Base-by-base conservation (phyloP, 805 yeast species). In the Candida taoyuanica region DNA sequence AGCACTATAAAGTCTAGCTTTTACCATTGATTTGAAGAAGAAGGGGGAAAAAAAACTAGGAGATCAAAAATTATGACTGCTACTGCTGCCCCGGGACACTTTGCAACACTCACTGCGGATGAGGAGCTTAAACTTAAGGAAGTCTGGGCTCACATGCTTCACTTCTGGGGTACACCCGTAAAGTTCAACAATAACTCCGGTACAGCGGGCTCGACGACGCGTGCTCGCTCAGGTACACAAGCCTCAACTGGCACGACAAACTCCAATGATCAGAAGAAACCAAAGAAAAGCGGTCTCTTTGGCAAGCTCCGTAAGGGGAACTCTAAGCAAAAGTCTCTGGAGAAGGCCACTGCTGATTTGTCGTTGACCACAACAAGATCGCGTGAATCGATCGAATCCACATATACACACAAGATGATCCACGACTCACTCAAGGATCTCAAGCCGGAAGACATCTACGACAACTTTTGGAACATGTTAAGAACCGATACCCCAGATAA, bases 401-500 rank as follows among this genome's bases (percentile, higher is more conserved):
- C 45, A 5, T 63, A 58, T 43, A 59, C 69, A 1, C 62, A 65
- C 29, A 52, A 59, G 29, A 53, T 61, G 52, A 62, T 78, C 39
- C 74, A 75, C 47, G 63, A 71, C 2, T 63, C 77, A 1, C 56
- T 81, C 36, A 64, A 71, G 37, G 73, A 70, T 32, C 59, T 79
- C 42, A 68, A 77, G 17, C 74, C 81, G 0, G 68, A 67, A 17
- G 69, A 67, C 16, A 53, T 78, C 7, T 74, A 75, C 44, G 59
- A 59, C 7, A 70, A 72, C 46, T 68, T 79, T 55, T 75, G 83
- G 81, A 56, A 64, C 30, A 68, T 79, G 69, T 53, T 78, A 35
- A 78, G 91, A 62, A 73, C 78, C 29, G 98, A 91, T 58, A 70
- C 81, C 33, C 84, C 94, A 3, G 99, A 93, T 60, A 81, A 84